Base-by-base conservation (phyloP, 495 filamentous ascomycete genomes). In the Penicillium alfredii region DNA sequence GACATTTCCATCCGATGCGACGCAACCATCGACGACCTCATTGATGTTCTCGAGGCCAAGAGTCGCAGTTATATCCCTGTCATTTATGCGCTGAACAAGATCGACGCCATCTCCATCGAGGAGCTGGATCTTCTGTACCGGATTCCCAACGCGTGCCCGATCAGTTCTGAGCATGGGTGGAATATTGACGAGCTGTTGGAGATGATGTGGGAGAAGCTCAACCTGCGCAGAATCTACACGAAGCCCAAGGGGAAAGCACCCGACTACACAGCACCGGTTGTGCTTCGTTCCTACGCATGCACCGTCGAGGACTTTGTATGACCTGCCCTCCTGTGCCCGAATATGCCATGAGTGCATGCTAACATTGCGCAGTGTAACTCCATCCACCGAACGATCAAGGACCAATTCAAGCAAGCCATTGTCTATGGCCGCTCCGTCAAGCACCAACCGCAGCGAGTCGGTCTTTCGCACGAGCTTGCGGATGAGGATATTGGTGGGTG, bases 1-100 rank as follows among this genome's bases (percentile, higher is more conserved):
- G 93, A 98, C 69, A 94, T 98, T 49, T 84, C 92, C 26, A 97
- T 98, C 57, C 82, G 92, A 36, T 98, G 92, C 66, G 92, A 98
- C 66, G 92, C 92, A 25, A 86, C 82, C 7, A 74, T 87, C 42
- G 82, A 87, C 64, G 92, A 98, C 56, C 64, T 98, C 41, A 98
- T 98, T 54, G 92, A 98, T 66, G 69, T 98, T 15, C 74, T 98
- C 34, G 92, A 98, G 55, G 90, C 93, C 27, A 97, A 93, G 75
- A 86, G 79, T 56, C 74, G 92, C 62, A 84, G 81, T 60, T 98
- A 98, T 60, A 97, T 98, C 52, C 92, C 92, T 13, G 92, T 97
- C 41, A 83, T 98, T 30, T 98, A 98, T 70, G 90, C 93, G 4
- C 72, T 98, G 58, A 98, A 98, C 74, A 98, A 98, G 71, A 98